These are phyloP conservation scores for Chlorella variabilis DNA, from an alignment of 163 green algal genomes.

Conservation along the genomic window DNA sequence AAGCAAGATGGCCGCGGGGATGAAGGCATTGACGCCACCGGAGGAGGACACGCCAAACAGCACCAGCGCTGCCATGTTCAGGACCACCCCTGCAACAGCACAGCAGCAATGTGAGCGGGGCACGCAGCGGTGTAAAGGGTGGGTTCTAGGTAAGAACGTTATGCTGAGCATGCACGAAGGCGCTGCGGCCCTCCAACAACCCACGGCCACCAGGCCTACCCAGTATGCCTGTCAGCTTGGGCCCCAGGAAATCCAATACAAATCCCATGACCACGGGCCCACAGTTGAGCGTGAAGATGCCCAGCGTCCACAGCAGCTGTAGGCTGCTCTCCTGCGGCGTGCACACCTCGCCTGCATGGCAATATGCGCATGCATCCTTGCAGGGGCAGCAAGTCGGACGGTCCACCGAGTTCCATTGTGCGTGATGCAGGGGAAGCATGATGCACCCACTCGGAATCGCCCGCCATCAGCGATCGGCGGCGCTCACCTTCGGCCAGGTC, in stretches of 20 bases:
- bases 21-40: conserved; percentile 42
- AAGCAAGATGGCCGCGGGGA: conserved; percentile 56
- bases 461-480: background rate
- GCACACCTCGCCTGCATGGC: conserved; percentile 32
- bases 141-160: background rate
- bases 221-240: conserved; percentile 64
- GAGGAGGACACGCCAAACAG: conserved; percentile 56
- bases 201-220: too few relatives aligned
- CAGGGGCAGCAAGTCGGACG: too few relatives aligned
- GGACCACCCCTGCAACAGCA: conserved; percentile 48
- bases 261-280: conserved; percentile 63
- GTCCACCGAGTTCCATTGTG: too few relatives aligned
- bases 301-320: conserved; percentile 65
- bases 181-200: too few relatives aligned
- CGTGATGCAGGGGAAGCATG: background rate
- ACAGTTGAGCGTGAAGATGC: conserved; percentile 72
- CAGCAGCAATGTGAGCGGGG: too few relatives aligned
- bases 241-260: conserved; percentile 60
- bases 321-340: conserved; percentile 59
- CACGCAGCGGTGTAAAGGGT: background rate
- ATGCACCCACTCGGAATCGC: background rate
- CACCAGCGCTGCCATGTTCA: conserved; percentile 67
- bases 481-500: background rate
- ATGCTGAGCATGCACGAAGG: too few relatives aligned
- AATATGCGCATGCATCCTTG: background rate